Base-by-base conservation (phyloP, 768 basidiomycete genomes). In the Termitomyces sp. region DNA sequence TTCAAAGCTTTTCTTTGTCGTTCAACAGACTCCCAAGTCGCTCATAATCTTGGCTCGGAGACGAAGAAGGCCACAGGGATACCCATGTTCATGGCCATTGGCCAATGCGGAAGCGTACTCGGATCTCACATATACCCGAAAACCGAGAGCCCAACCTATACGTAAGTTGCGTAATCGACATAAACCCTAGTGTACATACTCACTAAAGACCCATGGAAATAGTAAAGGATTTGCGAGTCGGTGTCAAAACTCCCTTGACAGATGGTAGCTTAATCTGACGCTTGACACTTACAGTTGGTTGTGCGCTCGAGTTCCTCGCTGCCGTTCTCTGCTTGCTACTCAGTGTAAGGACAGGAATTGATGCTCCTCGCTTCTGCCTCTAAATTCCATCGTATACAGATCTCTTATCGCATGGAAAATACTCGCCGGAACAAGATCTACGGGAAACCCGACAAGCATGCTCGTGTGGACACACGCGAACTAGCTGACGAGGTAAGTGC, bases 11-110 rank as follows among this genome's bases (percentile, higher is more conserved):
- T 41, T 49, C 41, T 49, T 61, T 33, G 6, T 3, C 22, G 30
- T 34, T 42, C 13, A 53, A 61, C 63, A 36, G 18, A 48, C 61
- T 66, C 37, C n/a, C 3, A 50, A 57, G 86, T 80, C 63, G 82
- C 86, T 4, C 88, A 90, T 65, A 91, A 90, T 64, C 78, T 89
- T 7, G 89, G 88, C 3, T 89, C 89, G 0, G 89, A 91, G 65
- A 85, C 86, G 0, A 90, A 91, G 70, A 84, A 82, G 57, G 89
- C 89, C 0, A 83, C 88, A 0, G 89, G 89, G 0, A 86, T 89
- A 34, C 87, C 88, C 9, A 79, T 88, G 72, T 89, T 90, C 67
- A 89, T 89, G 84, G 81, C 87, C 12, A 89, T 91, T 39, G 89
- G 89, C 0, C 89, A 91, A 66, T 84, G 87, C 53, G 89, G 88